Evolutionary conservation across 2,329 filamentous ascomycete genomes (phyloP), one percentile per base, ranked within the genome.

Genomic region (Akanthomyces lecanii): DNA sequence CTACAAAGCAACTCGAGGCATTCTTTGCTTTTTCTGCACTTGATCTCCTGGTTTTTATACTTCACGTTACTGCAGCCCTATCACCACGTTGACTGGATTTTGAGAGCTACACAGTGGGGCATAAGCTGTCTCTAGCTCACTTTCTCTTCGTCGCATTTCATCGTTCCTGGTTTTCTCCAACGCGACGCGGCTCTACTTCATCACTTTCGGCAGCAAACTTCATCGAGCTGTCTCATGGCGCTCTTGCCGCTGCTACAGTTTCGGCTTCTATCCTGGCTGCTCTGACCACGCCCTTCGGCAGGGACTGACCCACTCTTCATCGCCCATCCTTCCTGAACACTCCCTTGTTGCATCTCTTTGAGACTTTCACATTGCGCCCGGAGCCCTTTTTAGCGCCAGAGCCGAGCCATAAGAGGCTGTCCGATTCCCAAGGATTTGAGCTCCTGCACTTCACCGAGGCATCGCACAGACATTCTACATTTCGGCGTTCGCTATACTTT

Each of bases 91-190:
- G 51, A 38, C 38, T 38, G 10, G n/a, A 23, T 33, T 42, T 21
- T 18, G 18, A 57, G 54, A 57, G 54, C 54, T 57, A 57, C 38
- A 23, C 54, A 21, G 54, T 57, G 54, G 54, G 54, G 54, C 54
- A 57, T n/a, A 30, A 57, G 38, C 54, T 33, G 18, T 55, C 40
- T 57, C 42, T 57, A 57, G 54, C 54, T 47, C 28, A 28, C 23
- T 57, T 57, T 57, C 40, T 33, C 42, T 14, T 21, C 18, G 14
- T 45, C 38, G 21, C 25, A 14, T 36, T n/a, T 40, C 14, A 25
- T 50, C n/a, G 33, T 28, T 28, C 45, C 45, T 51, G 55, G 16
- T 16, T 38, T 25, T 50, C 38, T 58, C 21, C 7, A 51, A 33
- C 45, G 11, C 55, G 45, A 50, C 21, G 5, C 45, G 18, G 21